phyloP scores from a whole-genome alignment of 257 asterid genomes.

The Henckelia pumila region DNA sequence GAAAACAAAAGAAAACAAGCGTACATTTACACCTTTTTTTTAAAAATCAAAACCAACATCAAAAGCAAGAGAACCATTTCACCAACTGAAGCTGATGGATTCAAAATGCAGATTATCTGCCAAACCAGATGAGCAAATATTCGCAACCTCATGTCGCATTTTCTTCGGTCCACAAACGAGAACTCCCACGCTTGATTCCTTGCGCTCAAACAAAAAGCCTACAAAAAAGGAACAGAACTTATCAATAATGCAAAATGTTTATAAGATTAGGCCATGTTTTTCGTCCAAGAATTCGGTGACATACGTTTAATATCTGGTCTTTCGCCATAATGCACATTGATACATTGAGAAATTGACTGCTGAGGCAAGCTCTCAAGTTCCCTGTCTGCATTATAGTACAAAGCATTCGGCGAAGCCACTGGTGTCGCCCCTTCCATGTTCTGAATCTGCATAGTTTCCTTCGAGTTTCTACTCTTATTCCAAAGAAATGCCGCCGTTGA shows the following conservation, averaged over 20 bases:
- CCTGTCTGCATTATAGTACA: constrained; percentile 53
- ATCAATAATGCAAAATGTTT: background rate
- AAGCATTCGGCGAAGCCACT: constrained; percentile 47
- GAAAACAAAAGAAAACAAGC: background rate
- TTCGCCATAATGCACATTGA: constrained; percentile 72
- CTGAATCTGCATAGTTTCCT: constrained; percentile 52
- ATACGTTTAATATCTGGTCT: constrained; percentile 80
- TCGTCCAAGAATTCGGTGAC: constrained; percentile 15
- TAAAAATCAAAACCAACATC: background rate
- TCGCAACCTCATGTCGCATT: constrained; percentile 79
- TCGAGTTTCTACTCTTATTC: constrained; percentile 45
- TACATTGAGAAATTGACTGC: constrained; percentile 41
- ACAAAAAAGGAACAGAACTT: constrained; percentile 9
- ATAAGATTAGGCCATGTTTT: background rate
- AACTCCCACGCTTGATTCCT: constrained; percentile 73
- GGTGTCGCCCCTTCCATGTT: constrained; percentile 63
- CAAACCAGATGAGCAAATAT: constrained; percentile 65
- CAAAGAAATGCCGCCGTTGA: constrained; percentile 45
- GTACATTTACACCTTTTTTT: background rate
- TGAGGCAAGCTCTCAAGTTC: constrained; percentile 78
- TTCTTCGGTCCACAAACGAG: constrained; percentile 78
- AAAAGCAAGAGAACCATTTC: constrained; percentile 24
- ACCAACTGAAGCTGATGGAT: constrained; percentile 85
- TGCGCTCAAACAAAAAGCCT: constrained; percentile 56
- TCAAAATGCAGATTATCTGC: constrained; percentile 74